These are phyloP conservation scores for Xylaria sp. DNA, from an alignment of 2,329 filamentous ascomycete species.

Conservation along the genomic window DNA sequence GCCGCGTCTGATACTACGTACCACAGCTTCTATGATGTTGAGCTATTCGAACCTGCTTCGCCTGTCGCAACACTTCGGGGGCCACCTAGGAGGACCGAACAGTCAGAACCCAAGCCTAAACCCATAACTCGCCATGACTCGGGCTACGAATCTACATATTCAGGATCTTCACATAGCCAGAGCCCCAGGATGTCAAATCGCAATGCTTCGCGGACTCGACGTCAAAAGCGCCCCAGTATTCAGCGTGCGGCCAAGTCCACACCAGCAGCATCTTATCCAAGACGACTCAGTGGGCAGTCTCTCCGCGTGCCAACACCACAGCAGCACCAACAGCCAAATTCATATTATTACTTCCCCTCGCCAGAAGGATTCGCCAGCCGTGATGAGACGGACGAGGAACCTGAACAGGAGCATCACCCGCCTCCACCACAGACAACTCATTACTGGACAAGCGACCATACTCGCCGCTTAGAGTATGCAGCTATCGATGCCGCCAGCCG, in stretches of 20 bases:
- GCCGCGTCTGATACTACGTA: conserved; percentile 62
- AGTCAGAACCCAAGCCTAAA: conserved; percentile 49
- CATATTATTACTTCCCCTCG: conserved; percentile 63
- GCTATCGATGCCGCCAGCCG: conserved; percentile 71
- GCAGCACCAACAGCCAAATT: conserved; percentile 46
- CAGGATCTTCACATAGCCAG: conserved; percentile 48
- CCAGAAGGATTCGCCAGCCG: conserved; percentile 50
- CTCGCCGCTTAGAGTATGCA: conserved; percentile 71
- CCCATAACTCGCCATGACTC: conserved; percentile 67
- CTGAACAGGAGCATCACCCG: conserved; percentile 43
- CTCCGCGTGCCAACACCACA: conserved; percentile 44
- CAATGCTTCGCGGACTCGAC: conserved; percentile 47
- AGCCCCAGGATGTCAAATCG: conserved; percentile 45
- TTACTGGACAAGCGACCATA: conserved; percentile 74
- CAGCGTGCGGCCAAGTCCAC: conserved; percentile 55
- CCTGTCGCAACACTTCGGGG: conserved; percentile 29
- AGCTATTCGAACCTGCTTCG: conserved; percentile 56
- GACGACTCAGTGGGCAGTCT: conserved; percentile 41
- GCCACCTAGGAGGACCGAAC: conserved; percentile 39
- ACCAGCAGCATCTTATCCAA: conserved; percentile 39
- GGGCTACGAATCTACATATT: conserved; percentile 64
- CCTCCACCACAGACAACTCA: conserved; percentile 68
- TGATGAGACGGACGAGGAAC: conserved; percentile 26
- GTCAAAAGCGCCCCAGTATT: conserved; percentile 54
- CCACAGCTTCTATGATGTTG: conserved; percentile 64